phyloP scores from a whole-genome alignment of 176 grass and related monocot species.

The Carex pumila region DNA sequence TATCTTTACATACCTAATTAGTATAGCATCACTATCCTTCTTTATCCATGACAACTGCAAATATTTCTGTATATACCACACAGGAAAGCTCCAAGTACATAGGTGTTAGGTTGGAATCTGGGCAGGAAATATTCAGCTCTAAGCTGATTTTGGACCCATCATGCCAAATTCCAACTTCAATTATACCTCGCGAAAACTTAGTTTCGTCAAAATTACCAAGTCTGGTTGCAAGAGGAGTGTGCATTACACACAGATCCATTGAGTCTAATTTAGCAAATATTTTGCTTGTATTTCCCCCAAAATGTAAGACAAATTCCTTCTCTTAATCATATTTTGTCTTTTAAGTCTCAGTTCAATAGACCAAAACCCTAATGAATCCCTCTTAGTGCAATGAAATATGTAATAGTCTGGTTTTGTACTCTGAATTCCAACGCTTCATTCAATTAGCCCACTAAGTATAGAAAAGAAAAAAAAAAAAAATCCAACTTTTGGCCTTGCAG shows the following conservation, averaged over 20 bases:
- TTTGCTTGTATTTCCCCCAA: slow-evolving; percentile 88
- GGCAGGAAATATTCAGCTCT: slow-evolving; percentile 79
- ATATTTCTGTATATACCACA: slow-evolving; percentile 3
- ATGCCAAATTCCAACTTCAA: slow-evolving; percentile 55
- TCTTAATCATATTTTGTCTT: slow-evolving; percentile 7
- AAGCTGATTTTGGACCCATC: slow-evolving; percentile 68
- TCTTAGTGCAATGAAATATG: background rate
- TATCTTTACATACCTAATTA: background rate
- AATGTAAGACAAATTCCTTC: slow-evolving; percentile 48
- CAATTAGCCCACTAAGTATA: background rate
- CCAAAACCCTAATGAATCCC: background rate
- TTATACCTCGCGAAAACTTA: slow-evolving; percentile 24
- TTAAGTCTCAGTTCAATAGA: slow-evolving; percentile 1
- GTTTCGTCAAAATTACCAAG: slow-evolving; percentile 21
- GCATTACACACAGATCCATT: slow-evolving; percentile 59
- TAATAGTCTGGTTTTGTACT: background rate
- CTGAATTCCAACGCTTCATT: background rate
- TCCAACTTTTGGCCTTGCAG: too few relatives aligned
- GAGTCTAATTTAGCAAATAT: slow-evolving; percentile 53
- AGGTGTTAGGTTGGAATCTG: slow-evolving; percentile 80
- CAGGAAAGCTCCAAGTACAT: slow-evolving; percentile 57
- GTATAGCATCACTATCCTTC: background rate
- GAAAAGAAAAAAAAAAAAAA: too few relatives aligned
- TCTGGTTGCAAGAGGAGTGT: slow-evolving; percentile 71
- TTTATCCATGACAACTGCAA: background rate